Base-by-base conservation (phyloP, 805 yeast species). In the Blastobotrys chiropterorum region DNA sequence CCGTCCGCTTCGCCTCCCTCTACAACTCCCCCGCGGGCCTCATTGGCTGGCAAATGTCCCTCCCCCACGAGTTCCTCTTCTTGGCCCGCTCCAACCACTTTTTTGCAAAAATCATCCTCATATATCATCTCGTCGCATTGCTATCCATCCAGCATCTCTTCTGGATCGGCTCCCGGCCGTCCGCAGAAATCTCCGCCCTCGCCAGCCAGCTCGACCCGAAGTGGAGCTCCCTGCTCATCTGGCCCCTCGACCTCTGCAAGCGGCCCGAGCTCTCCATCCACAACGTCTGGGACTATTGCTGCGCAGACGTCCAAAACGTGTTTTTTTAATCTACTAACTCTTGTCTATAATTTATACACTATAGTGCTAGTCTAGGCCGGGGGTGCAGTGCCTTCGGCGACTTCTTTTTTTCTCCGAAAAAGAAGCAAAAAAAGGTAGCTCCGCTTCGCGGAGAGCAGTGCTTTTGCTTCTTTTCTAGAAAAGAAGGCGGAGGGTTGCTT, bases 141-240 rank as follows among this genome's bases (percentile, higher is more conserved):
- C 53, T 49, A 15, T 38, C 49, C 16, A 46, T 52, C 34, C 44
- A 48, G 14, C 15, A 21, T 8, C 34, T 31, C 26, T 56, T 56
- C 49, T 56, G 59, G 59, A 42, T 56, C 7, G 52, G 49, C 13
- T 20, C 22, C n/a, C 49, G 57, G 16, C 56, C 56, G 11, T 14
- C 11, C 17, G 40, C 46, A 3, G 56, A 56, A 38, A 44, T 56
- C 21, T 7, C 19, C 16, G 42, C 22, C 15, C 44, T 56, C 16
- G 17, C 13, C 15, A 11, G 31, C 13, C 19, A 22, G 11, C 40
- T 45, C 15, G 26, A n/a, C 14, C 17, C 17, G n/a, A 11, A n/a
- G n/a, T 45, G 47, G 47, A 20, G 13, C 11, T 21, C 39, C 8
- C 31, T 22, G 15, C 15, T 20, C 15, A 17, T 17, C 13, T 43